These are phyloP conservation scores for Pezicula radicicola DNA, from an alignment of 2,329 filamentous ascomycete species.

Conservation along the genomic window DNA sequence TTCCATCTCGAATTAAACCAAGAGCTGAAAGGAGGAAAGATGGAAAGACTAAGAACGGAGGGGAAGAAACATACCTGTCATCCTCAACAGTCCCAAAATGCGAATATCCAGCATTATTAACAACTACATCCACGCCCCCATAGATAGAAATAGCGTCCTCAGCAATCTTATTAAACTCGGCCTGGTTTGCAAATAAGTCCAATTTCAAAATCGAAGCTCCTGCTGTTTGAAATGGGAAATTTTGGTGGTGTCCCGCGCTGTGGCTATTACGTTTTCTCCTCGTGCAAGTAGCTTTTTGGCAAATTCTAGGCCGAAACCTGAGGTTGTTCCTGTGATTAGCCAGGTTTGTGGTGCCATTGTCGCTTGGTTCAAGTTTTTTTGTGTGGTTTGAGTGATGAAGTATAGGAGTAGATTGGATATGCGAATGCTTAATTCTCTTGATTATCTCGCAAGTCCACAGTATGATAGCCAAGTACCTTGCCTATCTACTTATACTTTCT, in stretches of 20 bases:
- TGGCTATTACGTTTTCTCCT: constrained; percentile 6
- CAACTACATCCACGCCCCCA: constrained; percentile 25
- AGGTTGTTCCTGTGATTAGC: constrained; percentile 6
- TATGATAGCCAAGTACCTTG: no score
- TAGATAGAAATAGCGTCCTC: constrained; percentile 34
- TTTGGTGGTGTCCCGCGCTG: constrained; percentile 7
- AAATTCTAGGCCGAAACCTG: constrained; percentile 3
- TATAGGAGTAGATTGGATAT: no score
- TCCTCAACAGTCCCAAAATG: constrained; percentile 48
- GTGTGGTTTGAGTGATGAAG: no score
- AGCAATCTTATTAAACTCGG: constrained; percentile 30
- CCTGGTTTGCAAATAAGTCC: constrained; percentile 35
- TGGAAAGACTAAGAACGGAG: not conserved
- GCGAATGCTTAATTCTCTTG: no score
- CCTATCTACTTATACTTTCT: no score
- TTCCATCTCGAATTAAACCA: not conserved
- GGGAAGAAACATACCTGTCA: constrained; percentile 31
- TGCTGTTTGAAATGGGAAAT: constrained; percentile 29
- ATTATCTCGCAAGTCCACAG: no score
- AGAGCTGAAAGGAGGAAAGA: not conserved
- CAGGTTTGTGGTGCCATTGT: constrained; percentile 4
- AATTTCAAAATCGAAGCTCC: constrained; percentile 34
- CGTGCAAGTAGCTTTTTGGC: constrained; percentile 1
- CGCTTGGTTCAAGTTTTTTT: no score
- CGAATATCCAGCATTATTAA: constrained; percentile 26